Conservation (phyloP, 1,284 basidiomycete genomes). For the Cyathus olla region DNA sequence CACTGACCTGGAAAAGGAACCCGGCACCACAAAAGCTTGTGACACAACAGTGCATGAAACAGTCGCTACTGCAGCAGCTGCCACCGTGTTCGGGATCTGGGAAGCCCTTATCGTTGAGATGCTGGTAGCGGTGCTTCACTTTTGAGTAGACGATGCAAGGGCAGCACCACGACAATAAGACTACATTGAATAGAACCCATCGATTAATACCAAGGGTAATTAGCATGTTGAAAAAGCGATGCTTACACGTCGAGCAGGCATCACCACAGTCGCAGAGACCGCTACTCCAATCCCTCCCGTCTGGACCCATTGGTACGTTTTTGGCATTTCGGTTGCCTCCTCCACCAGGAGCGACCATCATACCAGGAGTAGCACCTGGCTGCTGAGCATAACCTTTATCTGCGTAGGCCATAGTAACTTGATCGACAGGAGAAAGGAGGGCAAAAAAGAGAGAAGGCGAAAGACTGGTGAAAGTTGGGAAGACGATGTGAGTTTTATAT, state of each 20-base stretch:
- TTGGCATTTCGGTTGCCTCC: constrained; percentile 53
- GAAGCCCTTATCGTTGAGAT: constrained; percentile 6
- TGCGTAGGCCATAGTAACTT: background rate
- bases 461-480: background rate
- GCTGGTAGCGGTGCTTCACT: constrained; percentile 12
- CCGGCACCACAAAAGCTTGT: background rate
- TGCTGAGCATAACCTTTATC: background rate
- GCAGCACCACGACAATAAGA: constrained; percentile 8
- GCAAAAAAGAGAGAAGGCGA: background rate
- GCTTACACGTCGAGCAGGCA: constrained; percentile 52
- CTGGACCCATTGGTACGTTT: constrained; percentile 47
- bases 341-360: constrained; percentile 36
- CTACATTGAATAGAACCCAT: constrained; percentile 2
- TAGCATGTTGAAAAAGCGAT: no score
- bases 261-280: constrained; percentile 51
- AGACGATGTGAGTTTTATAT: background rate
- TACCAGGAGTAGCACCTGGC: constrained; percentile 25
- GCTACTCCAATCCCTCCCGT: constrained; percentile 59
- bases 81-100: constrained; percentile 12
- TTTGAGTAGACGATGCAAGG: constrained; percentile 16
- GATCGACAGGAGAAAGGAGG: background rate
- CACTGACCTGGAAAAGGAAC: constrained; percentile 33
- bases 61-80: constrained; percentile 7
- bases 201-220: no score
- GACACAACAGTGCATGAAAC: constrained; percentile 6